phyloP scores from a whole-genome alignment of 805 yeast genomes.

The Metschnikowia continentalis region DNA sequence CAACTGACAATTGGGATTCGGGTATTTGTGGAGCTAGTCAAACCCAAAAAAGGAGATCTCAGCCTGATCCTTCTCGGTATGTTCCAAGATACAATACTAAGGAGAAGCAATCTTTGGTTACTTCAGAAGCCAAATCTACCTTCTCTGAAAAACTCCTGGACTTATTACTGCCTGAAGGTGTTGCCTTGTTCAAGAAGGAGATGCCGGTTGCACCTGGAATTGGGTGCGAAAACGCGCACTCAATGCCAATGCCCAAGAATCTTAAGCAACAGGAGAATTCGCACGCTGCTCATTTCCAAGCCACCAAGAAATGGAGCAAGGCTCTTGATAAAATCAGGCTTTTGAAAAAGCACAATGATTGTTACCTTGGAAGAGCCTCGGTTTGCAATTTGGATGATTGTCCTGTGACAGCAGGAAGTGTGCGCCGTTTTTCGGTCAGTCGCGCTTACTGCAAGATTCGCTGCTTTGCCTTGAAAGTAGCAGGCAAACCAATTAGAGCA shows the following conservation, averaged over 20 bases:
- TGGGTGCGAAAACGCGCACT: not conserved
- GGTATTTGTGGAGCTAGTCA: no score
- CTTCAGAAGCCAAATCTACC: not conserved
- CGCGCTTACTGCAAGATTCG: no score
- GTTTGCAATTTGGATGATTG: not conserved
- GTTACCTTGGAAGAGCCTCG: not conserved
- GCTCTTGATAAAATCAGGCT: not conserved
- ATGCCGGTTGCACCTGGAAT: not conserved
- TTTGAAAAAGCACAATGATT: not conserved
- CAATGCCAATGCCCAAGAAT: no score
- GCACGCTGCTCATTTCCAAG: not conserved
- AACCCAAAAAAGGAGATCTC: no score
- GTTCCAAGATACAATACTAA: no score
- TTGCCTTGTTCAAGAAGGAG: not conserved
- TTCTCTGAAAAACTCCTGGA: not conserved
- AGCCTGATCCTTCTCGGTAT: no score
- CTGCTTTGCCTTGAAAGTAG: no score
- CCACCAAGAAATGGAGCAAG: not conserved
- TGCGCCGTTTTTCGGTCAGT: no score
- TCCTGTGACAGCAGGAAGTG: no score
- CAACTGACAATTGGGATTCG: no score
- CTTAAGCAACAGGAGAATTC: not conserved
- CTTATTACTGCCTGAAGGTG: not conserved
- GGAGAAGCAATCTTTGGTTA: no score
- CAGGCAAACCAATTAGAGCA: no score